These are phyloP conservation scores for Xylogone sp. DNA, from an alignment of 2,329 filamentous ascomycete species.

Conservation along the genomic window DNA sequence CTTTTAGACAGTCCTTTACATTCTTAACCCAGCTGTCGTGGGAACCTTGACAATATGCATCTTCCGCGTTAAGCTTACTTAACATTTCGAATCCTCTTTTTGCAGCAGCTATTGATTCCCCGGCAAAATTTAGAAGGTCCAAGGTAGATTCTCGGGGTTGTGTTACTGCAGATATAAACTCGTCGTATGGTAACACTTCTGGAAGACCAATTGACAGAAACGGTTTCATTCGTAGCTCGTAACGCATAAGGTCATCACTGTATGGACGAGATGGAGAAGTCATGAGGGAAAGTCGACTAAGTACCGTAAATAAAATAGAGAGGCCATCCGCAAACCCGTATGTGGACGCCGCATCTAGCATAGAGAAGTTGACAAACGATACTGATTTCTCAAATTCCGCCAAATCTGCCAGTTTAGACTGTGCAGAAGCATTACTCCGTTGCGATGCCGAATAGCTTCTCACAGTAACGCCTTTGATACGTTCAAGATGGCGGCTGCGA, in stretches of 20 bases:
- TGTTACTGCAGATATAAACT: conserved; percentile 41
- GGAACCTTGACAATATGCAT: conserved; percentile 52
- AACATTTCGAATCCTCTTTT: conserved; percentile 55
- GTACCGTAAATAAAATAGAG: conserved; percentile 48
- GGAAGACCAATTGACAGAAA: conserved; percentile 58
- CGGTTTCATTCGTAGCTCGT: conserved; percentile 69
- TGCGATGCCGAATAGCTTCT: conserved; percentile 12
- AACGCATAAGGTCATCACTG: conserved; percentile 52
- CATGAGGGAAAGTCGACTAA: conserved; percentile 36
- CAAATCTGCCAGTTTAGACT: conserved; percentile 35
- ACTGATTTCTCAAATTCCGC: conserved; percentile 45
- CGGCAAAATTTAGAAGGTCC: conserved; percentile 29
- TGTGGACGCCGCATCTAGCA: conserved; percentile 62
- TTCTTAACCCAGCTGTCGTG: conserved; percentile 60
- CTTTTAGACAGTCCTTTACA: conserved; percentile 58
- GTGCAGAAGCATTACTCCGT: conserved; percentile 5
- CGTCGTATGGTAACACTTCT: conserved; percentile 50
- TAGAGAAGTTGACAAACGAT: conserved; percentile 54
- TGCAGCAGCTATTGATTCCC: conserved; percentile 28
- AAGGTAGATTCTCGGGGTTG: conserved; percentile 33
- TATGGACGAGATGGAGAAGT: conserved; percentile 43
- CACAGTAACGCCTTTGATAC: conserved; percentile 65
- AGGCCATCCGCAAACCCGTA: conserved; percentile 48
- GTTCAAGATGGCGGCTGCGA: conserved; percentile 58
- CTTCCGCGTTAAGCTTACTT: conserved; percentile 45